Conservation (phyloP, 2,329 filamentous ascomycete genomes). For the Seiridium cupressi region DNA sequence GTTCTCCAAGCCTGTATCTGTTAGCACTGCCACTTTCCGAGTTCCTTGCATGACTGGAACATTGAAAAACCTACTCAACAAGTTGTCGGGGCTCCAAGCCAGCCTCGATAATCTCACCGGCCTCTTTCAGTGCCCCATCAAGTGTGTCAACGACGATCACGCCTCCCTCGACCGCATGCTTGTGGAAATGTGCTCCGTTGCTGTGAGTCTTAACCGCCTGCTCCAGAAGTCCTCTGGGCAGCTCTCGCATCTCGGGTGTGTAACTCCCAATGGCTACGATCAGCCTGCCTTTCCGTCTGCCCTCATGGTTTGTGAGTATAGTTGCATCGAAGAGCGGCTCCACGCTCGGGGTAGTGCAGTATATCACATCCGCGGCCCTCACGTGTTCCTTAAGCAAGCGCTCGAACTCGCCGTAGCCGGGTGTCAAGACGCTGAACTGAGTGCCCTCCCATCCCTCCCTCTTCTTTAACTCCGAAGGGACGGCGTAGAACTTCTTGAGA, state of each 20-base stretch:
- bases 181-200: slow-evolving; percentile 62
- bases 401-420: slow-evolving; percentile 65
- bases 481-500: slow-evolving; percentile 44
- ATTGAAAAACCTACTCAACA: slow-evolving; percentile 61
- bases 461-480: slow-evolving; percentile 42
- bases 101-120: slow-evolving; percentile 82
- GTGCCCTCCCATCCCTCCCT: slow-evolving; percentile 62
- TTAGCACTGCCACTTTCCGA: not conserved
- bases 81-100: slow-evolving; percentile 71
- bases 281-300: slow-evolving; percentile 67
- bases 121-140: slow-evolving; percentile 75
- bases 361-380: slow-evolving; percentile 73
- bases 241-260: slow-evolving; percentile 73
- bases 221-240: slow-evolving; percentile 73
- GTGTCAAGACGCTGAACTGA: slow-evolving; percentile 69
- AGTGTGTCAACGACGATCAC: slow-evolving; percentile 74
- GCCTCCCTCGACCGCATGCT: slow-evolving; percentile 61
- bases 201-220: slow-evolving; percentile 52
- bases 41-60: too few relatives aligned
- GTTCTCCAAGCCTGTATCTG: slow-evolving; percentile 65
- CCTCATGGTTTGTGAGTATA: slow-evolving; percentile 71
- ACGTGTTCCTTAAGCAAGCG: slow-evolving; percentile 71
- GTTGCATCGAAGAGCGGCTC: slow-evolving; percentile 72
- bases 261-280: slow-evolving; percentile 72
- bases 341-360: slow-evolving; percentile 80